These are phyloP conservation scores for Saprolegnia parasitica DNA, from an alignment of 352 stramenopile species.

Conservation along the genomic window DNA sequence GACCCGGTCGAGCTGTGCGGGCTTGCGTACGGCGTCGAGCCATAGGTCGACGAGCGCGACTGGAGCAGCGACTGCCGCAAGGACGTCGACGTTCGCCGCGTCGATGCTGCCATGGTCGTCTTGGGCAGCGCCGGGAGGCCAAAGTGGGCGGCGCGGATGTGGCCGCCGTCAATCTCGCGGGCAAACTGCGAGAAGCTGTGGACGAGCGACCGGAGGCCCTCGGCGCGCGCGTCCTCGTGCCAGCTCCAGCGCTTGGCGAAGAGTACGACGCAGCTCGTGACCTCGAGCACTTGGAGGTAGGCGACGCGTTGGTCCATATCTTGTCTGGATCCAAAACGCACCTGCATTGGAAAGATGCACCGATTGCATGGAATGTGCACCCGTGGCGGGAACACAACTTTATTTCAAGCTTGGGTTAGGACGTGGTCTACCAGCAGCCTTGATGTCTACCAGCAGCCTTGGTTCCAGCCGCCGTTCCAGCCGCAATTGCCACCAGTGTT, in stretches of 20 bases:
- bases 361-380: background rate
- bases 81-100: constrained; percentile 26
- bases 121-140: constrained; percentile 51
- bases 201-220: constrained; percentile 70
- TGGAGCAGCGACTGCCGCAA: constrained; percentile 23
- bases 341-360: background rate
- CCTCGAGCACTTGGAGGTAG: constrained; percentile 66
- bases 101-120: constrained; percentile 53
- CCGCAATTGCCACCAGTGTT: no score
- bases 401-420: no score
- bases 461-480: no score
- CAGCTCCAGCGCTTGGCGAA: constrained; percentile 82
- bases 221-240: constrained; percentile 60
- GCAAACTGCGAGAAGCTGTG: constrained; percentile 82
- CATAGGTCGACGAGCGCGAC: constrained; percentile 24
- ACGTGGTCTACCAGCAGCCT: no score
- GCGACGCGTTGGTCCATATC: constrained; percentile 37
- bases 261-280: constrained; percentile 38
- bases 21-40: constrained; percentile 36
- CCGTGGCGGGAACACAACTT: no score
- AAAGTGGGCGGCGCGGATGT: constrained; percentile 32
- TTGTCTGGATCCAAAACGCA: constrained; percentile 27
- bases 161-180: constrained; percentile 76
- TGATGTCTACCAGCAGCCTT: no score
- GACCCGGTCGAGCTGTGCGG: constrained; percentile 29